Evolutionary conservation across 208 protist genomes (phyloP).

Genomic region (Dictyostelium gargantuum): DNA sequence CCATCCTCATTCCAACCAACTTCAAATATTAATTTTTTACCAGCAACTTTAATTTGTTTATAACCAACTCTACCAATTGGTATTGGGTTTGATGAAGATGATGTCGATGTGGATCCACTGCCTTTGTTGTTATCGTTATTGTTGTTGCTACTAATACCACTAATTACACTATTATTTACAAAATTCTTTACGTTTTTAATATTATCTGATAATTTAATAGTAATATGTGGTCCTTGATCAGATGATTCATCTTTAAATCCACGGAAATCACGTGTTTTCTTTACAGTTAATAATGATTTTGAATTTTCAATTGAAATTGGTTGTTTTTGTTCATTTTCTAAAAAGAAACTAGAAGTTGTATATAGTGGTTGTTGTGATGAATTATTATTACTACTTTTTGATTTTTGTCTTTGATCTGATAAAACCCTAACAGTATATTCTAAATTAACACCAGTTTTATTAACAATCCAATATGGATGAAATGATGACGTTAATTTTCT

Average conservation of each 20-base stretch:
- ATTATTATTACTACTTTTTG: background rate
- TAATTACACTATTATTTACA: background rate
- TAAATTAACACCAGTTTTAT: constrained; percentile 37
- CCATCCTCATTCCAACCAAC: constrained; percentile 70
- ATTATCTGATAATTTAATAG: background rate
- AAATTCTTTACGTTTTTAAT: background rate
- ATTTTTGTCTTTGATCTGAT: background rate
- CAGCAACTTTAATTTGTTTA: background rate
- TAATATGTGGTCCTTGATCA: constrained; percentile 2
- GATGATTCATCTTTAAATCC: background rate
- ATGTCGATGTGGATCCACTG: background rate
- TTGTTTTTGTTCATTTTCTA: constrained; percentile 40
- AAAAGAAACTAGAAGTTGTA: background rate
- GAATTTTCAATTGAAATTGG: constrained; percentile 26
- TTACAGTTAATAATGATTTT: constrained; percentile 5
- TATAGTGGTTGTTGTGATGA: background rate
- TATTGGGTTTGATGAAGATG: background rate
- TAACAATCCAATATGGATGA: constrained; percentile 56
- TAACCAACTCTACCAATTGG: constrained; percentile 33
- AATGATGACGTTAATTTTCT: constrained; percentile 52
- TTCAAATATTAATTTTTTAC: constrained; percentile 28
- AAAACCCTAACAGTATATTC: constrained; percentile 15
- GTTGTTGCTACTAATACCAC: background rate
- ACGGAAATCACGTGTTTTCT: constrained; percentile 4
- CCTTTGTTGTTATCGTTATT: too few species aligned